Evolutionary conservation across 2,329 filamentous ascomycete genomes (phyloP).

Genomic region (Colletotrichum acutatum): DNA sequence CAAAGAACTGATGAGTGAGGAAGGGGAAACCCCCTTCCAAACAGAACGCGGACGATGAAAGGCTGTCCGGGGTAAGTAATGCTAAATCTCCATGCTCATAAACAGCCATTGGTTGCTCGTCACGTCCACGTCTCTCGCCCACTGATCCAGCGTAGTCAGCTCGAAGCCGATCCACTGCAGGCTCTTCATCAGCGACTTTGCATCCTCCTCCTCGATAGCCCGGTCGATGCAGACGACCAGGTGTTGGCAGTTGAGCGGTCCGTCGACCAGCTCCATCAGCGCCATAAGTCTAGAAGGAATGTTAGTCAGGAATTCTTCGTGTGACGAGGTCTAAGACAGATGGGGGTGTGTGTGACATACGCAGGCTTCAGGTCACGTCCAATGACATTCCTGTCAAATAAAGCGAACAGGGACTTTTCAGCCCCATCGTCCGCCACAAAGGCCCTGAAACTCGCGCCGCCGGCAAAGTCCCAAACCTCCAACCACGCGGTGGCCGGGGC

Average conservation of each 20-base stretch:
- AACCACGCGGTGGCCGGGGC: constrained; percentile 67
- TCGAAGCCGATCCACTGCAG: constrained; percentile 95
- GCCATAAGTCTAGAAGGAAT: constrained; percentile 76
- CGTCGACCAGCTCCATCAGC: constrained; percentile 86
- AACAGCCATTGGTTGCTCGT: constrained; percentile 86
- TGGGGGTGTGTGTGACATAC: constrained; percentile 62
- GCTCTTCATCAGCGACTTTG: constrained; percentile 78
- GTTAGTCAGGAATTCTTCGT: constrained; percentile 41
- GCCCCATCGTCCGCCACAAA: constrained; percentile 79
- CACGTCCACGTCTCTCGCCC: constrained; percentile 72
- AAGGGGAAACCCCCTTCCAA: background rate
- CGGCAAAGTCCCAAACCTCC: constrained; percentile 87
- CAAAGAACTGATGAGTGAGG: constrained; percentile 13
- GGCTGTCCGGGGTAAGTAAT: background rate
- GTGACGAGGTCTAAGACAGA: background rate
- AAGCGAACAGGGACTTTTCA: constrained; percentile 84
- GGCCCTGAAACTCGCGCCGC: constrained; percentile 85
- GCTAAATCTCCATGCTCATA: constrained; percentile 85
- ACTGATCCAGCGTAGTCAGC: constrained; percentile 81
- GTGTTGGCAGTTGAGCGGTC: constrained; percentile 79
- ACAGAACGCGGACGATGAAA: constrained; percentile 3
- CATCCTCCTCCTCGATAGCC: constrained; percentile 68
- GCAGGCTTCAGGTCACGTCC: constrained; percentile 86
- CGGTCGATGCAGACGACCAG: constrained; percentile 87
- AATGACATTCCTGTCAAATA: constrained; percentile 80